Evolutionary conservation across 1,284 basidiomycete species (phyloP), one percentile per base, ranked within the genome.

Genomic region (Apiotrichum laibachii): DNA sequence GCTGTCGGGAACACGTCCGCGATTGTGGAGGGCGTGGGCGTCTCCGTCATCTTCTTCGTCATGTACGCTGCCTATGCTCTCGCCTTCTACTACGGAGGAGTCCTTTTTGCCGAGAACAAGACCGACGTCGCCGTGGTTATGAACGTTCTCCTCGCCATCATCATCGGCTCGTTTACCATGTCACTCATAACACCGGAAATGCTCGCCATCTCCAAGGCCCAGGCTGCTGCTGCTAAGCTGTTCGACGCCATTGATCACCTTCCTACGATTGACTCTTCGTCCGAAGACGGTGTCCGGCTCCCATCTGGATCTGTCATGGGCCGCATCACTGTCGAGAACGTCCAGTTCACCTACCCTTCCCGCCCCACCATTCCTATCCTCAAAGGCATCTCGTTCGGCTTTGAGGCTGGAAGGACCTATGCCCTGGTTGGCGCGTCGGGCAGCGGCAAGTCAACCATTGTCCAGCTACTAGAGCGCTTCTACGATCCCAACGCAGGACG

Each of bases 401-500:
- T 82, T 57, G 71, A 76, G 13, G 75, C 75, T 1, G 81, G 81
- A 31, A 86, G 88, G 74, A 92, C 90, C 1, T 85, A 86, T 21
- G 92, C 92, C 7, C 84, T 96, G 44, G 93, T 96, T 56, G 92
- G 93, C 53, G 90, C 90, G 5, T 90, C 88, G 48, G 93, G 92
- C 5, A 90, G 87, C n/a, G 93, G 93, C 22, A 96, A 97, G 75
- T 89, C 87, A 2, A 79, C 79, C 0, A 80, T 90, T 53, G 82
- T 92, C 48, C 85, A 86, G 13, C 84, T 92, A 18, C 84, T 92
- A 34, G 89, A 92, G 75, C 85, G 90, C 9, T 92, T 93, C 81
- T 94, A 95, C 73, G 93, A 97, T 70, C 91, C 92, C 2, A 13
- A 31, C 21, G 39, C 13, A 3, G 94, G 94, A 8, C 45, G 40